Base-by-base conservation (phyloP, 345 rosid species). In the Syzygium jambos region DNA sequence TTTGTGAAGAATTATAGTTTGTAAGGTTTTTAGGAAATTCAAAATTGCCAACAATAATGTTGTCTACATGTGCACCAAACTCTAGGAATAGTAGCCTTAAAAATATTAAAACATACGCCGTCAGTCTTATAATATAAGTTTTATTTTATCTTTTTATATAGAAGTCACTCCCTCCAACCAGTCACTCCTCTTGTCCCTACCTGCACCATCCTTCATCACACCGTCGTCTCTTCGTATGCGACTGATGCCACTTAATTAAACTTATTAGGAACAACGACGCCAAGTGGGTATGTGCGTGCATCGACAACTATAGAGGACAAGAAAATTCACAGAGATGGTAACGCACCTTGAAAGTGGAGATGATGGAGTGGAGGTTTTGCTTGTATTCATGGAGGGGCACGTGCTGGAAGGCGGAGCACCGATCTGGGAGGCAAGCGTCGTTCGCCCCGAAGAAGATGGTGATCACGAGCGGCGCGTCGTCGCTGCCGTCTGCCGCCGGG, bases 381-480 rank as follows among this genome's bases (percentile, higher is more conserved):
- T 86, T 90, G 91, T 91, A 97, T 87, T 97, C 98, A 30, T 61
- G 85, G 63, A 97, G 89, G 19, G 99, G 98, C 93, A 97, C 98
- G 91, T 97, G 98, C 84, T 96, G 99, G 91, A 94, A 95, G 27
- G 92, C 98, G 53, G 94, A 91, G 93, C 91, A 94, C 90, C 98
- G 91, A 55, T 96, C 98, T 34, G 95, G 93, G 85, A 95, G 92
- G 90, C 97, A 95, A 96, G 86, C 86, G 61, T 84, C 86, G 86
- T 84, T 84, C 27, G 61, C 86, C 9, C 86, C 86, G 16, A 84
- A 84, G 89, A 97, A 96, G 84, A 97, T 93, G 30, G 98, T 93
- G 52, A 95, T 94, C 3, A 96, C 99, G 54, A 93, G 61, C 52
- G 94, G 93, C 27, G 89, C 91, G 34, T 88, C 85, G 7, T 49